Conservation (phyloP, 2,329 filamentous ascomycete genomes). For the Grosmannia clavigera region DNA sequence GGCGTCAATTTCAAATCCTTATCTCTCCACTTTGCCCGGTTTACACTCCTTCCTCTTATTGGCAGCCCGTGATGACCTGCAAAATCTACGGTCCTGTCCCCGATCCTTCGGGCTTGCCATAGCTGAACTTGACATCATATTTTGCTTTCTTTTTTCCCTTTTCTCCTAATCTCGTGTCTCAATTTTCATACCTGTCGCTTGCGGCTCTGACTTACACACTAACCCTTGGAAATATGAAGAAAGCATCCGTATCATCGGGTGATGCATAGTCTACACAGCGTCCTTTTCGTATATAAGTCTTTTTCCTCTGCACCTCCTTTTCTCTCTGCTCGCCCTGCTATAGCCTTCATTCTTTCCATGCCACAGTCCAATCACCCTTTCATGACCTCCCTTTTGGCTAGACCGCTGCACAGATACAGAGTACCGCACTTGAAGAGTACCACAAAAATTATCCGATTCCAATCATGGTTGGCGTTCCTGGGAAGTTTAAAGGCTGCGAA, state of each 20-base stretch:
- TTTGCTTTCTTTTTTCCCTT: not conserved
- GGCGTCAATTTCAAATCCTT: not conserved
- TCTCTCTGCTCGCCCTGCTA: too few relatives aligned
- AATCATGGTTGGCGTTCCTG: conserved; percentile 48
- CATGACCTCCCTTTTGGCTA: not conserved
- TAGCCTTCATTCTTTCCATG: too few relatives aligned
- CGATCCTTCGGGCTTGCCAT: not conserved
- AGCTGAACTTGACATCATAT: not conserved
- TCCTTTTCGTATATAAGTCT: too few relatives aligned
- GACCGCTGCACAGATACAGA: not conserved
- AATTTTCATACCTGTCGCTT: too few relatives aligned
- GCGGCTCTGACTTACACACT: too few relatives aligned
- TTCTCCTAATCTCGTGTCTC: not conserved
- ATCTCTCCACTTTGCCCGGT: not conserved
- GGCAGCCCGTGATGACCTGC: not conserved
- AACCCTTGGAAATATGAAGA: too few relatives aligned
- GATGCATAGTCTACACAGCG: too few relatives aligned
- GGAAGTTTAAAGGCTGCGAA: conserved; percentile 53
- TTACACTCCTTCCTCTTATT: not conserved
- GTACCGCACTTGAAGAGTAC: too few relatives aligned
- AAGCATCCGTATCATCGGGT: too few relatives aligned
- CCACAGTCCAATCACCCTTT: too few relatives aligned
- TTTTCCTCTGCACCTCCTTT: too few relatives aligned
- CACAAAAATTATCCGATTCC: too few relatives aligned
- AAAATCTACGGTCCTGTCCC: not conserved